Conservation (phyloP, 73 alveolate species). For the Durusdinium trenchii region DNA sequence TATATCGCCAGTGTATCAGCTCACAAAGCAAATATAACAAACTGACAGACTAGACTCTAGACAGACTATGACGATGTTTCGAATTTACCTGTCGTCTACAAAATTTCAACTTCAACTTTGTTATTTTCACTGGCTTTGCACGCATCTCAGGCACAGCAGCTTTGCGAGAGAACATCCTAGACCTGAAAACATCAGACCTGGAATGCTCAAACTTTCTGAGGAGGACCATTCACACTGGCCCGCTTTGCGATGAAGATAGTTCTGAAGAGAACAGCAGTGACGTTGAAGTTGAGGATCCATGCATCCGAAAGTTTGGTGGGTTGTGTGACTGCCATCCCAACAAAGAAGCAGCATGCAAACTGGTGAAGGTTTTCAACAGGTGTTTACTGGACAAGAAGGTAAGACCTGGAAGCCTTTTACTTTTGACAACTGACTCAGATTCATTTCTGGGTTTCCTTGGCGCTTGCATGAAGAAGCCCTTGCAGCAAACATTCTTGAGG, state of each 20-base stretch:
- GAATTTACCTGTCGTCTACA: too few relatives aligned
- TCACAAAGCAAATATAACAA: too few relatives aligned
- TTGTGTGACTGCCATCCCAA: not conserved
- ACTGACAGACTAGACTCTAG: too few relatives aligned
- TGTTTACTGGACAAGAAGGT: not conserved
- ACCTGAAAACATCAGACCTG: not conserved
- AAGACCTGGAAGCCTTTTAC: not conserved
- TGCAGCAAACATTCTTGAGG: not conserved
- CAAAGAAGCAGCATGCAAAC: not conserved
- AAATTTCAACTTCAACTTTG: too few relatives aligned
- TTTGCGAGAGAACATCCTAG: too few relatives aligned
- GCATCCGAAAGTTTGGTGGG: not conserved
- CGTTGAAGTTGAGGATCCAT: not conserved
- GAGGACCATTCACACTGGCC: not conserved
- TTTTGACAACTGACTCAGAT: not conserved
- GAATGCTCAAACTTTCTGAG: not conserved
- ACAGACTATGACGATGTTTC: too few relatives aligned
- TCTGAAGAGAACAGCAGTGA: not conserved
- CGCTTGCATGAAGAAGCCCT: not conserved
- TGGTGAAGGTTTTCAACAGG: not conserved
- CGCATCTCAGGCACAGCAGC: too few relatives aligned
- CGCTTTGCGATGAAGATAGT: not conserved
- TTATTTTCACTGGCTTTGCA: too few relatives aligned
- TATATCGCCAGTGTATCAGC: too few relatives aligned
- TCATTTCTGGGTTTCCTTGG: not conserved